Conservation (phyloP, 2,329 filamentous ascomycete genomes). For the Aspergillus brunneoviolaceus region DNA sequence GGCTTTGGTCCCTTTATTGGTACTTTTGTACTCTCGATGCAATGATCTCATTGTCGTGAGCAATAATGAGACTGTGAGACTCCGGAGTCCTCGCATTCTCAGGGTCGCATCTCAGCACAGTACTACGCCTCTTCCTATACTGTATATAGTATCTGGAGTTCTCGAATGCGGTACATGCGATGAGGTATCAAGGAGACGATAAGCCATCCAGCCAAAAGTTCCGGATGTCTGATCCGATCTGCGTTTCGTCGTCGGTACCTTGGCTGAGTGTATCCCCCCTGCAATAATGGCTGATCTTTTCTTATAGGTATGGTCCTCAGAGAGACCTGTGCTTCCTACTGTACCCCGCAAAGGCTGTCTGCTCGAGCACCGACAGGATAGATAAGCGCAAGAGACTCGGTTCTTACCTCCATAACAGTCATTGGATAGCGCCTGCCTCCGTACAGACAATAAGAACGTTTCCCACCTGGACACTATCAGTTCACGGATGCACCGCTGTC, state of each 20-base stretch:
- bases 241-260: slow-evolving; percentile 1
- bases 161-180: neutral
- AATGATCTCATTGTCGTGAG: neutral
- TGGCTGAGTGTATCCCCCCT: neutral
- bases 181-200: neutral
- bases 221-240: slow-evolving; percentile 7
- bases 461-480: slow-evolving; percentile 6
- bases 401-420: slow-evolving; percentile 17
- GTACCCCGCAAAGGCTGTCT: neutral
- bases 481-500: slow-evolving; percentile 1
- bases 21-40: slow-evolving; percentile 16
- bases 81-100: neutral
- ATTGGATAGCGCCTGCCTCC: slow-evolving; percentile 13
- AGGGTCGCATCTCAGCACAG: neutral
- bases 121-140: neutral
- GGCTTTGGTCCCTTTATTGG: slow-evolving; percentile 8
- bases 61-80: neutral
- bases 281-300: too few species aligned
- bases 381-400: slow-evolving; percentile 17
- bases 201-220: neutral
- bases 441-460: slow-evolving; percentile 18
- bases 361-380: slow-evolving; percentile 1
- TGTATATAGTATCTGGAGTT: neutral
- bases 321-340: neutral
- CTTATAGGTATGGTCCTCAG: neutral